phyloP scores from a whole-genome alignment of 2,329 filamentous ascomycete species.

The Aspergillus sp. region DNA sequence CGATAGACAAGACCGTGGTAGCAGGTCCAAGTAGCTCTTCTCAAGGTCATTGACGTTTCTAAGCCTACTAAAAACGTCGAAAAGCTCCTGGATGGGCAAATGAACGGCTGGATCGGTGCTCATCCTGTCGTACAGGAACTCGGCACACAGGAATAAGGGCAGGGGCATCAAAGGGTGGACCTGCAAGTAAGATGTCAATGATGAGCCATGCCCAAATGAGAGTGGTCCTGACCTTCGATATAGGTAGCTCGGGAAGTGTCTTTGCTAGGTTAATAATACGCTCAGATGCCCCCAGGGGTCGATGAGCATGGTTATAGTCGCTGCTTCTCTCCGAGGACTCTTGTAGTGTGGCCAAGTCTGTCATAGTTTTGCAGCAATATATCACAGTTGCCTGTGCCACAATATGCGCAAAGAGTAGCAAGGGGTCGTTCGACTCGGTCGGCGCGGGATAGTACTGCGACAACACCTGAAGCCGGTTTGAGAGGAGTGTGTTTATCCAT shows the following conservation, averaged over 20 bases:
- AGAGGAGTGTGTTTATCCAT: conserved; percentile 27
- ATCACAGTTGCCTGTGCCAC: conserved; percentile 26
- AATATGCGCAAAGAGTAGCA: conserved; percentile 28
- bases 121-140: conserved; percentile 25
- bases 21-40: conserved; percentile 5
- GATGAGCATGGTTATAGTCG: background rate
- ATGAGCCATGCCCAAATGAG: background rate
- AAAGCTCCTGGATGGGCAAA: conserved; percentile 15
- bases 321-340: background rate
- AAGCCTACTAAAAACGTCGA: conserved; percentile 23
- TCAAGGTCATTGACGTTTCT: conserved; percentile 24
- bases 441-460: conserved; percentile 23
- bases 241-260: conserved; percentile 16
- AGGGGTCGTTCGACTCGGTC: conserved; percentile 18
- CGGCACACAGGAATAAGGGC: conserved; percentile 27
- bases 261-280: conserved; percentile 17
- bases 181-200: conserved; percentile 7
- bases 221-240: conserved; percentile 17
- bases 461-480: conserved; percentile 22
- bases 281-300: conserved; percentile 20
- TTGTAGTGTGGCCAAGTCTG: background rate
- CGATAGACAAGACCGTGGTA: conserved; percentile 6
- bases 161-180: conserved; percentile 30
- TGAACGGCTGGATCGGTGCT: conserved; percentile 12
- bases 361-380: conserved; percentile 24